A percentile compares a stretch with the other conserved stretches of the same genome.
These are phyloP conservation scores for Trichoderma gracile DNA, from an alignment of 2,329 filamentous ascomycete species.

Conservation along the genomic window DNA sequence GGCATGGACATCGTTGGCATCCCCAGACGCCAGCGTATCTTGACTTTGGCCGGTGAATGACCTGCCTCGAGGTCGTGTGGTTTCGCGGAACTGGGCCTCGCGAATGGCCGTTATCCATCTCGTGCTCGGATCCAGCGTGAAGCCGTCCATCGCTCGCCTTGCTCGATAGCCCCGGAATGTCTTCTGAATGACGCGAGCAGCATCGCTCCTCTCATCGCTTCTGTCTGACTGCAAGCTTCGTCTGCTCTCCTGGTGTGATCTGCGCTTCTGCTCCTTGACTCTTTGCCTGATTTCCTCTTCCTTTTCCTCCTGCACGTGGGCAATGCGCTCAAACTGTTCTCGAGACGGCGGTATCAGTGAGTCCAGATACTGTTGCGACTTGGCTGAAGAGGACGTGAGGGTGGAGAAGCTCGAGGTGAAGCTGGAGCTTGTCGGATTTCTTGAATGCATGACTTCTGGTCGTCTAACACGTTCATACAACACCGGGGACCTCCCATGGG, in stretches of 20 bases:
- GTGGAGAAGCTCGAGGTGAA: constrained; percentile 22
- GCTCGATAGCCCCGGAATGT: constrained; percentile 77
- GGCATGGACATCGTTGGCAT: constrained; percentile 28
- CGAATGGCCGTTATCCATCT: constrained; percentile 69
- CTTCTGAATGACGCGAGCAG: constrained; percentile 63
- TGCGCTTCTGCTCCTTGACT: constrained; percentile 41
- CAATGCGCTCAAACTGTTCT: constrained; percentile 51
- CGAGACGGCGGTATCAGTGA: constrained; percentile 50
- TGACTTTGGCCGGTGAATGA: constrained; percentile 25
- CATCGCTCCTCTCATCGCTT: constrained; percentile 40
- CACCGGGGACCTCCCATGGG: constrained; percentile 22
- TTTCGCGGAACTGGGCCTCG: constrained; percentile 57
- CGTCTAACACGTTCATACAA: not conserved
- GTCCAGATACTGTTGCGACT: constrained; percentile 51
- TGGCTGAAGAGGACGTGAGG: constrained; percentile 24
- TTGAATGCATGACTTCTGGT: not conserved
- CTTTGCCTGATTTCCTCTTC: constrained; percentile 48
- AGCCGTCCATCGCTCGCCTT: constrained; percentile 68
- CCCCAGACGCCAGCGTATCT: constrained; percentile 27
- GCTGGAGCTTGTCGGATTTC: constrained; percentile 24
- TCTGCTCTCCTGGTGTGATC: constrained; percentile 39
- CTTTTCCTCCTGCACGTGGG: constrained; percentile 49
- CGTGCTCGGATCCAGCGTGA: constrained; percentile 67
- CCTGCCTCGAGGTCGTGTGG: constrained; percentile 48
- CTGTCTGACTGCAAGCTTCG: constrained; percentile 29